Conservation (phyloP, 768 basidiomycete species). For the Leccinum arenicola region DNA sequence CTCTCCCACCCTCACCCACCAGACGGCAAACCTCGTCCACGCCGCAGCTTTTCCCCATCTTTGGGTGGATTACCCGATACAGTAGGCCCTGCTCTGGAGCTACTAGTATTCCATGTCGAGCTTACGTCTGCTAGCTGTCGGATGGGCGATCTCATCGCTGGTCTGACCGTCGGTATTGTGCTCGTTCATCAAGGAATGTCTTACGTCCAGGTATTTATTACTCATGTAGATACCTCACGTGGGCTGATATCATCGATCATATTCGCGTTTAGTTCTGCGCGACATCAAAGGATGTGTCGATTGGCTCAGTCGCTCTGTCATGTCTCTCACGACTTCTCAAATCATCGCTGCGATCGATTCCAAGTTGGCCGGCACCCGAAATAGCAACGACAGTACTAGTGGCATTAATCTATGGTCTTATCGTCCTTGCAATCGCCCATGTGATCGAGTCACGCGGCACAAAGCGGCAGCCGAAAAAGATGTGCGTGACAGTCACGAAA, state of each 20-base stretch:
- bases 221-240: neutral
- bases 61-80: neutral
- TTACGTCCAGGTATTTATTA: neutral
- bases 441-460: too few relatives aligned
- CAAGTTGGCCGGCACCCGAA: neutral
- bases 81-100: neutral
- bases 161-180: too few relatives aligned
- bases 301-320: neutral
- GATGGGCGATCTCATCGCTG: neutral
- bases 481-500: too few relatives aligned
- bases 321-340: neutral
- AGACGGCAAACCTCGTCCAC: too few relatives aligned
- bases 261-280: neutral
- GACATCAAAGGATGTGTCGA: neutral
- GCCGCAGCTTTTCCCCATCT: neutral
- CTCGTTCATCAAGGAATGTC: too few relatives aligned
- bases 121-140: neutral
- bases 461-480: too few relatives aligned
- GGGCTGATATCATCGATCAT: neutral
- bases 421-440: neutral
- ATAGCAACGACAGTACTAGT: neutral
- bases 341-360: neutral
- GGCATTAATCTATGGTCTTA: neutral
- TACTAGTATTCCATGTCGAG: neutral
- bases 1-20: too few relatives aligned